Base-by-base conservation (phyloP, 345 rosid genomes). In the Salix caprea region DNA sequence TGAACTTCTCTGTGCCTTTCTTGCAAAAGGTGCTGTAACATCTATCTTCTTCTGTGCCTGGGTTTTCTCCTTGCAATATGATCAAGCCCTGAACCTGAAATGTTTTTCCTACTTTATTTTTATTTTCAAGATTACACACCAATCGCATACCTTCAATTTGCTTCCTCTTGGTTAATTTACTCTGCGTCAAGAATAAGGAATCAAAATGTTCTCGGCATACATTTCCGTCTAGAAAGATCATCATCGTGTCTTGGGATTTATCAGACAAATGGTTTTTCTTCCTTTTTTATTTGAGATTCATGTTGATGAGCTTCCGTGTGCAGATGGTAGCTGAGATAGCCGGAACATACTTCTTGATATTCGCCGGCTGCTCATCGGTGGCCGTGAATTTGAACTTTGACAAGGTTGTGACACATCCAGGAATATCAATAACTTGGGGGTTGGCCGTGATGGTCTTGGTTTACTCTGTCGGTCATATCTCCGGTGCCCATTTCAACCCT, bases 401-500 rank as follows among this genome's bases (percentile, higher is more conserved):
- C 7, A 86, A 90, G 71, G 86, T 85, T 9, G 92, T 95, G 78
- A 85, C 97, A 1, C 90, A 30, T 18, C 93, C 97, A 0, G 97
- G 99, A 40, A 91, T 95, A 18, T 78, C 99, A 23, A 80, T 84
- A 6, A 93, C 91, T 18, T 95, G 97, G 97, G 99, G 99, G 66
- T 82, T 93, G n/a, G 89, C 93, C 2, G 97, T 93, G 65, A 90
- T 89, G 97, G 97, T 90, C 7, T 76, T 93, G 34, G 89, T 89
- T 74, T 95, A 93, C 86, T 83, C 99, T 30, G 84, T 93, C 2
- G 97, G 99, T 24, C 99, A 95, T 75, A 91, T 95, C 88, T 93
- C 99, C 23, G 99, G 99, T 48, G 99, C 97, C 72, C 97, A 95
- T 89, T 91, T 95, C 65, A 95, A 95, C 74, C 99, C 98, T 7